A percentile compares a stretch with the other conserved stretches of the same genome.
Evolutionary conservation across 345 rosid genomes (phyloP).

Genomic region (Linum tenue): DNA sequence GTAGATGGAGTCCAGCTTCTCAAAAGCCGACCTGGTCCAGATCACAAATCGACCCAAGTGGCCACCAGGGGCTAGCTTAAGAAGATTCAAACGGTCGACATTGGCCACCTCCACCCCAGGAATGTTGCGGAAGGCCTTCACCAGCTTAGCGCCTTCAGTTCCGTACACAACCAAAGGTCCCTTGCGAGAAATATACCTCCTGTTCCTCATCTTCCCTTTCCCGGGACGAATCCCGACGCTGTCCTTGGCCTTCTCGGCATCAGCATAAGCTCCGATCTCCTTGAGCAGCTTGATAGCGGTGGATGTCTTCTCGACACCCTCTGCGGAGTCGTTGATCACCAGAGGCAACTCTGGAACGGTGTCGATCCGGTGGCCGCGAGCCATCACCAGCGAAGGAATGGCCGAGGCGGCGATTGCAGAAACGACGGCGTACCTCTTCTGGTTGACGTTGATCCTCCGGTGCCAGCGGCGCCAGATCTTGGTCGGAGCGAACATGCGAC

Average conservation of each 20-base stretch:
- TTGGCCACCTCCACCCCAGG: slow-evolving; percentile 91
- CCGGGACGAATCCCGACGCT: slow-evolving; percentile 79
- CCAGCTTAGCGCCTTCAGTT: too few species aligned
- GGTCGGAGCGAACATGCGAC: slow-evolving; percentile 98
- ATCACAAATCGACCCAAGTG: slow-evolving; percentile 43
- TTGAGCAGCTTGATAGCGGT: slow-evolving; percentile 72
- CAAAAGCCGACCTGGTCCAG: slow-evolving; percentile 54
- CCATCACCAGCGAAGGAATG: slow-evolving; percentile 77
- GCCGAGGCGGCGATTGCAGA: slow-evolving; percentile 95
- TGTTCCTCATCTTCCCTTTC: slow-evolving; percentile 83
- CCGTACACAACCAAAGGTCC: slow-evolving; percentile 10
- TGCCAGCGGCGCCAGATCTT: slow-evolving; percentile 98
- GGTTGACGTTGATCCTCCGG: slow-evolving; percentile 72
- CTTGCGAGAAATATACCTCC: slow-evolving; percentile 76
- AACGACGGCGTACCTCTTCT: slow-evolving; percentile 73
- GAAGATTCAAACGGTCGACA: slow-evolving; percentile 67
- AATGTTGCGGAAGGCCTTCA: slow-evolving; percentile 43
- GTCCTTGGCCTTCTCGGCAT: slow-evolving; percentile 83
- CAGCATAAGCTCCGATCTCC: slow-evolving; percentile 19
- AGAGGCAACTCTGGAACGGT: slow-evolving; percentile 83
- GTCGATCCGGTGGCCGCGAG: slow-evolving; percentile 82
- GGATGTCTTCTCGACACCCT: slow-evolving; percentile 68
- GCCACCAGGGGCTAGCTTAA: slow-evolving; percentile 95
- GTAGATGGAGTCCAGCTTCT: slow-evolving; percentile 67
- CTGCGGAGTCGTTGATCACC: slow-evolving; percentile 59